Conservation (phyloP, 345 rosid species). For the Euphorbia tirucalli region DNA sequence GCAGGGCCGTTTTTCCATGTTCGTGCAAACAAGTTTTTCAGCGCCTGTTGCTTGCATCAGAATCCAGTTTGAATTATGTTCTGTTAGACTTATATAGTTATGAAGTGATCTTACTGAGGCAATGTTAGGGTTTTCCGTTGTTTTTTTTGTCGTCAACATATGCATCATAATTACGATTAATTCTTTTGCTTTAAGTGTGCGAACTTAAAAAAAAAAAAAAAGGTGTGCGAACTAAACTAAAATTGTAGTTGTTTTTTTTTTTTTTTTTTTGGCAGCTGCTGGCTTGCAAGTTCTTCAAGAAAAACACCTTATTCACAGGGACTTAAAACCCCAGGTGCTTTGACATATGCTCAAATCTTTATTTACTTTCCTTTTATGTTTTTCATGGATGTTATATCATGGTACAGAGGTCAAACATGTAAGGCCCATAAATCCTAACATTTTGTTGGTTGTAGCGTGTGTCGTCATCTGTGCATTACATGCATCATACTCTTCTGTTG, state of each 20-base stretch:
- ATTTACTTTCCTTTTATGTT: not conserved
- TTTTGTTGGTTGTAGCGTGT: not conserved
- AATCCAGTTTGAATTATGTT: not conserved
- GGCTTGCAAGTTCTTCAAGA: slow-evolving; percentile 82
- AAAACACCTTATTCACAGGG: slow-evolving; percentile 76
- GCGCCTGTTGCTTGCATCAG: not conserved
- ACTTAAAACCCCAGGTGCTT: slow-evolving; percentile 80
- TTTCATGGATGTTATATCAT: not conserved
- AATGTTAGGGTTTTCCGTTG: not conserved
- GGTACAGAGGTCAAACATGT: not conserved
- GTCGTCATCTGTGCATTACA: not conserved
- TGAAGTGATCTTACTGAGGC: not conserved
- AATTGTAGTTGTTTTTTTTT: not conserved
- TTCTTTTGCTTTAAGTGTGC: not conserved
- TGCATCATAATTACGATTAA: not conserved
- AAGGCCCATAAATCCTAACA: not conserved
- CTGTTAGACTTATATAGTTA: not conserved
- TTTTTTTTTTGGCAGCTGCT: slow-evolving; percentile 51
- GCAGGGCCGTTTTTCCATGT: not conserved
- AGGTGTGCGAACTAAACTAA: slow-evolving; percentile 8
- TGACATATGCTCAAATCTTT: slow-evolving; percentile 8
- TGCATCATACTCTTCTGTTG: not conserved
- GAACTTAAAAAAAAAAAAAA: too few species aligned
- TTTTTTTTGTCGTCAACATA: not conserved
- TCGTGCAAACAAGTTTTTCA: not conserved